phyloP scores from a whole-genome alignment of 2,329 filamentous ascomycete species.

The Elsinoe arachidis region DNA sequence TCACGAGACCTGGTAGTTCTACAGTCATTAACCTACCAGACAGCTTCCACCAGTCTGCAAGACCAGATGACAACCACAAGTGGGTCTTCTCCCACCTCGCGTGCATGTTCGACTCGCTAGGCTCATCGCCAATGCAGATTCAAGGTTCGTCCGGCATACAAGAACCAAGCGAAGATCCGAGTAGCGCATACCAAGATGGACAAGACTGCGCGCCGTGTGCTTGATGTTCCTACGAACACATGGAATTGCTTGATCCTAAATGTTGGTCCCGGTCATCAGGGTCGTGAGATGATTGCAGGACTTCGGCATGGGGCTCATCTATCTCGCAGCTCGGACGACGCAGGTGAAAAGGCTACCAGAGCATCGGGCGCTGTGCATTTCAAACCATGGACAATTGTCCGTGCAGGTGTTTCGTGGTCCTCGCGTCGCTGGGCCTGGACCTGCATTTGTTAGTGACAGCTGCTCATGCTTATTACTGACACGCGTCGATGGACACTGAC shows the following conservation, averaged over 20 bases:
- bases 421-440: too few species aligned
- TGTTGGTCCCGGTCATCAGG: background rate
- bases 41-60: too few species aligned
- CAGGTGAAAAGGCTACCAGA: background rate
- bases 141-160: background rate
- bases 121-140: background rate
- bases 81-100: background rate
- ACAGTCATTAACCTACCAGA: background rate
- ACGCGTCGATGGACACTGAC: too few species aligned
- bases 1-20: background rate
- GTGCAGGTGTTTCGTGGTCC: too few species aligned
- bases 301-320: background rate
- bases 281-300: background rate
- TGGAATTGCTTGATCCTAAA: background rate
- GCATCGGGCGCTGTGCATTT: too few species aligned
- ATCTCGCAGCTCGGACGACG: background rate
- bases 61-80: background rate
- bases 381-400: too few species aligned
- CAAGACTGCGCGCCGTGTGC: background rate
- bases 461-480: too few species aligned
- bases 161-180: background rate
- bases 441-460: too few species aligned
- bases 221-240: background rate
- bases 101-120: constrained; percentile 1
- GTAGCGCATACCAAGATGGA: background rate